Evolutionary conservation across 352 stramenopile genomes (phyloP).

Genomic region (Globisporangium middletonii): DNA sequence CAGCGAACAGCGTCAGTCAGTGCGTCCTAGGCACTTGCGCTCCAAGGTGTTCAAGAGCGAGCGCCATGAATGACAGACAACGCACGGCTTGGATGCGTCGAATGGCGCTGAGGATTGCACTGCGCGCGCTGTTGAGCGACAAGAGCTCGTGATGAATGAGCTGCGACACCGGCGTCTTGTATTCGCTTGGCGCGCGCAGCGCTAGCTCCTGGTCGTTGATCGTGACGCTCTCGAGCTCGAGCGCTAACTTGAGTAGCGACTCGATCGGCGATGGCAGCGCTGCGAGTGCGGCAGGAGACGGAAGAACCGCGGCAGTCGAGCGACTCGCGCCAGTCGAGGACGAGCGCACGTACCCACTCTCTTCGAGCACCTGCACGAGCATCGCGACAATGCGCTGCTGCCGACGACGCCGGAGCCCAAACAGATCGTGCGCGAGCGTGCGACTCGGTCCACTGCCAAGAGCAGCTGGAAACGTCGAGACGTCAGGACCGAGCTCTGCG

Average conservation of each 20-base stretch:
- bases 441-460: neutral
- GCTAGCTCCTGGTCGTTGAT: neutral
- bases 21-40: neutral
- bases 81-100: constrained; percentile 20
- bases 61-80: neutral
- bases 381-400: constrained; percentile 1
- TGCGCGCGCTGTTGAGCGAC: constrained; percentile 14
- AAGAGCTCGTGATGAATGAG: constrained; percentile 19
- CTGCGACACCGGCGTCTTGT: constrained; percentile 22
- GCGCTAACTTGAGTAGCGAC: neutral
- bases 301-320: neutral
- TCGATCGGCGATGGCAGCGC: constrained; percentile 2
- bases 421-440: neutral
- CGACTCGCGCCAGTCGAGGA: neutral
- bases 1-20: constrained; percentile 1
- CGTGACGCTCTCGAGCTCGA: constrained; percentile 9
- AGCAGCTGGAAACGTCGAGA: neutral
- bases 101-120: constrained; percentile 18
- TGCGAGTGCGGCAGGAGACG: neutral
- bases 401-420: neutral
- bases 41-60: neutral
- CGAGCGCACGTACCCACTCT: neutral
- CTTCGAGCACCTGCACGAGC: constrained; percentile 4
- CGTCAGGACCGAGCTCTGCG: neutral
- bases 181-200: neutral